Base-by-base conservation (phyloP, 2,329 filamentous ascomycete genomes). In the Scytalidium sp. region DNA sequence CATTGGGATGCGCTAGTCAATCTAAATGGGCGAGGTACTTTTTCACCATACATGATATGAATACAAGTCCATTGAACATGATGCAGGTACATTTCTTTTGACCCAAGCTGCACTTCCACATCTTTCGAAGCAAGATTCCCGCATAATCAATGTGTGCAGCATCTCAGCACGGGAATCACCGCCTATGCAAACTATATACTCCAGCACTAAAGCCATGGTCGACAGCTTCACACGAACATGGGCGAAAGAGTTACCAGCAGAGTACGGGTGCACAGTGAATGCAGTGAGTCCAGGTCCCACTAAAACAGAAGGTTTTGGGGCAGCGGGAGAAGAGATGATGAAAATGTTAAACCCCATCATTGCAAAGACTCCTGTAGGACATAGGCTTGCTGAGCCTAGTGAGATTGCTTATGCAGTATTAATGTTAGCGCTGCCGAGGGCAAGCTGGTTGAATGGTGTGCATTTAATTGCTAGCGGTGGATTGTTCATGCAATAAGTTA, bases 181-280 rank as follows among this genome's bases (percentile, higher is more conserved):
- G 6, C 48, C 67, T 9, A 57, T 64, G 50, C 70, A 72, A 54
- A 75, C 71, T n/a, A 72, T 77, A 50, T 77, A 77, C 56, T 71
- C 72, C 3, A 73, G 73, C 0, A 75, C 70, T 8, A 77, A 77
- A 56, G 72, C 70, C n/a, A 75, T 75, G 70, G 65, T 75, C 1
- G 74, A 76, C 53, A 67, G 65, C 2, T 74, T 76, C 48, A 77
- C 74, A 1, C 61, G 65, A 20, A 66, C 65, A 39, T 75, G 74
- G 70, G 57, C n/a, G n/a, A n/a, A n/a, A n/a, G 73, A 76, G 53
- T 59, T 75, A 32, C 70, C 72, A n/a, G 69, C 65, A 1, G 69
- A 70, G 49, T 75, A 75, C 53, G 68, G 69, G 3, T 72, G 70
- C 54, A 76, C 73, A 1, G 72, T 76, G 20, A 75, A 75, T 48